Percentiles rank a stretch among this genome's conserved stretches.
Conservation (phyloP, 495 filamentous ascomycete genomes). For the Symbiotaphrina buchneri region DNA sequence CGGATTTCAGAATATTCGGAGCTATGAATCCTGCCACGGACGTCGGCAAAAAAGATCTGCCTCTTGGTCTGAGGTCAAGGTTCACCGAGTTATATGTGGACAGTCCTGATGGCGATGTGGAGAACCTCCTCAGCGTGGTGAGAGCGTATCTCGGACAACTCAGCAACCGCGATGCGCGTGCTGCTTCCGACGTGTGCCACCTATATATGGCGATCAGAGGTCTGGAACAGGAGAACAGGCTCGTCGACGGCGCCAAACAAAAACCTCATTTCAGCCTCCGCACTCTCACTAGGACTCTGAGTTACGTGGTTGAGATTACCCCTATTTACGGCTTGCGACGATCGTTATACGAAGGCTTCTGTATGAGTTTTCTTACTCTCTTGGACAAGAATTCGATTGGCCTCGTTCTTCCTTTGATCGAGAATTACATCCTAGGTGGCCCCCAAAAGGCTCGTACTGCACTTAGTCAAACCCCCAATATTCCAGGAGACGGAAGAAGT, state of each 20-base stretch:
- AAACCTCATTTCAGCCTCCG: slow-evolving; percentile 90
- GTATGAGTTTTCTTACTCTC: slow-evolving; percentile 91
- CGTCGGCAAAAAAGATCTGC: slow-evolving; percentile 84
- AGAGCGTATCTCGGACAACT: slow-evolving; percentile 60
- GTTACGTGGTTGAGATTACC: slow-evolving; percentile 65
- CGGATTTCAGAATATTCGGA: slow-evolving; percentile 86
- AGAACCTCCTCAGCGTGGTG: slow-evolving; percentile 67
- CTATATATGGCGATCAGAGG: slow-evolving; percentile 74
- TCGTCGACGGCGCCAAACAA: slow-evolving; percentile 87
- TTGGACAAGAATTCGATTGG: slow-evolving; percentile 57
- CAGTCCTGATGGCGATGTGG: slow-evolving; percentile 63
- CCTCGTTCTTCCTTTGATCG: slow-evolving; percentile 56
- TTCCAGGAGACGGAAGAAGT: slow-evolving; percentile 46
- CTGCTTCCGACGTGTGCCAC: slow-evolving; percentile 52
- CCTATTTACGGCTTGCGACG: slow-evolving; percentile 73
- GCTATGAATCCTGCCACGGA: slow-evolving; percentile 99
- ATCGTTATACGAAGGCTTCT: slow-evolving; percentile 84
- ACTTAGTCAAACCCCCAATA: slow-evolving; percentile 48
- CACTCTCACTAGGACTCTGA: slow-evolving; percentile 75
- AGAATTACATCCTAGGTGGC: slow-evolving; percentile 52
- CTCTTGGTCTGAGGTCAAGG: slow-evolving; percentile 56
- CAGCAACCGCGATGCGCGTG: slow-evolving; percentile 36
- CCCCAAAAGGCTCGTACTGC: slow-evolving; percentile 40
- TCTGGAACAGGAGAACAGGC: slow-evolving; percentile 52
- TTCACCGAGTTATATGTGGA: slow-evolving; percentile 91